A percentile compares a stretch with the other conserved stretches of the same genome.
Conservation (phyloP, 352 stramenopile species). For the Pythium chondricola region DNA sequence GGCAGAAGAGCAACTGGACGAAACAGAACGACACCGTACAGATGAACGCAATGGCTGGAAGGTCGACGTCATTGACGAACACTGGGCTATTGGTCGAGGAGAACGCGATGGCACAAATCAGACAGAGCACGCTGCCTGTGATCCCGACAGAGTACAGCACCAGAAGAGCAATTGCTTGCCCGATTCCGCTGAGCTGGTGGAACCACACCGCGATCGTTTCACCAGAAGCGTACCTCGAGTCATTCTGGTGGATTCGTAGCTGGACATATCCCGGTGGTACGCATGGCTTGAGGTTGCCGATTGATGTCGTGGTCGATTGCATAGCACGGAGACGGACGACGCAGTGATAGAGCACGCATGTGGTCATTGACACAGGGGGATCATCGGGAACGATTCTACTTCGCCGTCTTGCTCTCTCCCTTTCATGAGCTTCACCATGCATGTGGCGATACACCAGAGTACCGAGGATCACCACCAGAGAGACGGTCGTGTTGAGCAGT, state of each 20-base stretch:
- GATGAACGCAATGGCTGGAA: background rate
- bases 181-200: too few species aligned
- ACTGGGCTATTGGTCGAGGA: constrained; percentile 4
- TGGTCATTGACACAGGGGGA: background rate
- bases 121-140: too few species aligned
- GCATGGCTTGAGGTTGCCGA: too few species aligned
- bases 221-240: too few species aligned
- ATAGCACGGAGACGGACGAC: too few species aligned
- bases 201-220: too few species aligned
- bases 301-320: too few species aligned
- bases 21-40: constrained; percentile 11
- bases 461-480: constrained; percentile 24
- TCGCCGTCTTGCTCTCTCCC: background rate
- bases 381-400: too few species aligned
- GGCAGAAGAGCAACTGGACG: constrained; percentile 15
- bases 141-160: background rate
- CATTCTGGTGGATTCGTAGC: too few species aligned
- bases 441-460: constrained; percentile 24
- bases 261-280: too few species aligned
- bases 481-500: constrained; percentile 23
- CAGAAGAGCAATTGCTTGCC: too few species aligned
- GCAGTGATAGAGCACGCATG: background rate
- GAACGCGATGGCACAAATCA: background rate
- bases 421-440: constrained; percentile 11
- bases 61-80: background rate